Percentiles rank a stretch among this genome's conserved stretches.
Evolutionary conservation across 1,139 yeast species (phyloP).

Genomic region (Spathaspora jeffriesii): DNA sequence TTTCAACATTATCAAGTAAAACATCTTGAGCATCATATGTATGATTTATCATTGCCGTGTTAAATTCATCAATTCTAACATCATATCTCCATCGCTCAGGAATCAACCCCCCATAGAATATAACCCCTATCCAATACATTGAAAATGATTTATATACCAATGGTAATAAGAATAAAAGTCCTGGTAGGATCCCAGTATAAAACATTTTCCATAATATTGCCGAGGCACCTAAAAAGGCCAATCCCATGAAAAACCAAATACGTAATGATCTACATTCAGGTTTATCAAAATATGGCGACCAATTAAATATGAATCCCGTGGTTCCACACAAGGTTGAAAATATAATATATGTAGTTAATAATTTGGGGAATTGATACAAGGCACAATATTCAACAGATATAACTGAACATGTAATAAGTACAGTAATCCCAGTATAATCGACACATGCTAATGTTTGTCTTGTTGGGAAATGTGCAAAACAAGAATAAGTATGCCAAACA

Average conservation of each 20-base stretch:
- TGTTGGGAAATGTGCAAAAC: conserved; percentile 64
- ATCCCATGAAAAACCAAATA: conserved; percentile 78
- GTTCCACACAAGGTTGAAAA: conserved; percentile 69
- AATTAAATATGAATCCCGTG: conserved; percentile 76
- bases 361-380: conserved; percentile 59
- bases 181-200: conserved; percentile 55
- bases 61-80: conserved; percentile 47
- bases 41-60: conserved; percentile 22
- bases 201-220: conserved; percentile 61
- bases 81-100: conserved; percentile 90
- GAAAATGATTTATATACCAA: conserved; percentile 60
- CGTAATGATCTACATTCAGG: conserved; percentile 83
- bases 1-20: conserved; percentile 35
- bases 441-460: conserved; percentile 86
- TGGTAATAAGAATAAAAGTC: conserved; percentile 61
- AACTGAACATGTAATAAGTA: conserved; percentile 88
- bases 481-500: conserved; percentile 46
- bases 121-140: conserved; percentile 82
- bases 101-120: conserved; percentile 82
- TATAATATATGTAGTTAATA: conserved; percentile 50
- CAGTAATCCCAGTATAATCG: conserved; percentile 93
- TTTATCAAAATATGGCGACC: conserved; percentile 88
- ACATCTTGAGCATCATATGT: conserved; percentile 33
- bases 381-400: conserved; percentile 84
- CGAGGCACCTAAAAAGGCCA: conserved; percentile 74